Percentiles rank a stretch among this genome's conserved stretches.
Evolutionary conservation across 306 rosid species (phyloP).

Genomic region (Casuarina cunninghamiana): DNA sequence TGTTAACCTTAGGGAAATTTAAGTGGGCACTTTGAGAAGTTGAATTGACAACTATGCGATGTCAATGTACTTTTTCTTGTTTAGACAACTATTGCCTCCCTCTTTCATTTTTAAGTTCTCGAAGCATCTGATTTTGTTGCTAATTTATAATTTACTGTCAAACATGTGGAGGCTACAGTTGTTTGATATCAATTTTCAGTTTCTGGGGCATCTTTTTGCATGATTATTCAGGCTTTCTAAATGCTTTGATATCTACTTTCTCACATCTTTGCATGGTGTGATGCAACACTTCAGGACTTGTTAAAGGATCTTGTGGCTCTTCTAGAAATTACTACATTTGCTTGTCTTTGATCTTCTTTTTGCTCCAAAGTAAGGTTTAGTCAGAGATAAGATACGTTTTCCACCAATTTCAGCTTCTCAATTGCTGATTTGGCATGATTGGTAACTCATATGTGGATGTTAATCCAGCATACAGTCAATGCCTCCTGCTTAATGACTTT

Average conservation of each 20-base stretch:
- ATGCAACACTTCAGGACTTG: not conserved
- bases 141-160: not conserved
- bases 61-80: not conserved
- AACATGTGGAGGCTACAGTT: not conserved
- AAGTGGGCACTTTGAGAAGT: not conserved
- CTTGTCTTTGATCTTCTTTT: constrained; percentile 16
- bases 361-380: constrained; percentile 12
- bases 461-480: not conserved
- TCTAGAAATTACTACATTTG: constrained; percentile 2
- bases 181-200: not conserved
- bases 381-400: constrained; percentile 9
- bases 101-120: not conserved
- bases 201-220: not conserved
- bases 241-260: constrained; percentile 9
- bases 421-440: not conserved
- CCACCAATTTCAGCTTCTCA: not conserved
- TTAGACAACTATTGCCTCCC: not conserved
- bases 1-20: not conserved
- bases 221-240: not conserved
- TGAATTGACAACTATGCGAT: not conserved
- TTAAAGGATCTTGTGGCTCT: not conserved
- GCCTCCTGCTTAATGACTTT: constrained; percentile 8
- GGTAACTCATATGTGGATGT: not conserved
- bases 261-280: not conserved
- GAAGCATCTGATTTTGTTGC: constrained; percentile 4